A percentile compares a stretch with the other conserved stretches of the same genome.
Evolutionary conservation across 768 basidiomycete species (phyloP).

Genomic region (Boletus reticulatus): DNA sequence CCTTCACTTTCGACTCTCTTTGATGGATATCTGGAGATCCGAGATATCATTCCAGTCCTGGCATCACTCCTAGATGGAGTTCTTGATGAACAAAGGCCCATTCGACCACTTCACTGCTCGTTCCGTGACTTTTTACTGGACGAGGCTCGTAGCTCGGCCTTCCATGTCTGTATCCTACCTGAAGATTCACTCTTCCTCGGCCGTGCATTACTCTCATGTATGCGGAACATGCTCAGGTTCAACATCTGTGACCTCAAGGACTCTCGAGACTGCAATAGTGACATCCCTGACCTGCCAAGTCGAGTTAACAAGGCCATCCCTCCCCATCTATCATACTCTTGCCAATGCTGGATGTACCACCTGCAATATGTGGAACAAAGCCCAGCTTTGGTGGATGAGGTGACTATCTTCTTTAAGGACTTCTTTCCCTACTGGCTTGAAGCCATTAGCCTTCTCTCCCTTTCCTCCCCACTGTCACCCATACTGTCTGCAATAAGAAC

Average conservation of each 20-base stretch:
- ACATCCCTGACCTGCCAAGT: neutral
- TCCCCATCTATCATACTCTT: neutral
- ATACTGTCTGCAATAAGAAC: neutral
- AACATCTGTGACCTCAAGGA: neutral
- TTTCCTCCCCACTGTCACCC: neutral
- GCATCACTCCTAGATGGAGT: neutral
- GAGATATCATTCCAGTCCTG: neutral
- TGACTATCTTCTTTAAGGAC: slow-evolving; percentile 1
- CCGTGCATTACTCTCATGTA: neutral
- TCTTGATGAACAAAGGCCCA: neutral
- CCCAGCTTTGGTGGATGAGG: neutral
- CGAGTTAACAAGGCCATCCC: neutral
- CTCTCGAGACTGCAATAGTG: neutral
- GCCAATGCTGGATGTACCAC: neutral
- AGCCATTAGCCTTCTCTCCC: slow-evolving; percentile 21
- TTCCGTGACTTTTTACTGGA: neutral
- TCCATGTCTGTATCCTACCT: neutral
- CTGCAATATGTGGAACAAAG: neutral
- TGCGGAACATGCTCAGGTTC: neutral
- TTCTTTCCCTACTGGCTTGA: slow-evolving; percentile 20
- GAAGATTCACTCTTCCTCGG: neutral
- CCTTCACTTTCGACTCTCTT: neutral
- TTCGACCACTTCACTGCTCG: neutral
- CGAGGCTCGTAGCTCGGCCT: neutral
- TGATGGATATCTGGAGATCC: neutral